phyloP scores from a whole-genome alignment of 805 yeast genomes.

The Ogataea haglerorum region DNA sequence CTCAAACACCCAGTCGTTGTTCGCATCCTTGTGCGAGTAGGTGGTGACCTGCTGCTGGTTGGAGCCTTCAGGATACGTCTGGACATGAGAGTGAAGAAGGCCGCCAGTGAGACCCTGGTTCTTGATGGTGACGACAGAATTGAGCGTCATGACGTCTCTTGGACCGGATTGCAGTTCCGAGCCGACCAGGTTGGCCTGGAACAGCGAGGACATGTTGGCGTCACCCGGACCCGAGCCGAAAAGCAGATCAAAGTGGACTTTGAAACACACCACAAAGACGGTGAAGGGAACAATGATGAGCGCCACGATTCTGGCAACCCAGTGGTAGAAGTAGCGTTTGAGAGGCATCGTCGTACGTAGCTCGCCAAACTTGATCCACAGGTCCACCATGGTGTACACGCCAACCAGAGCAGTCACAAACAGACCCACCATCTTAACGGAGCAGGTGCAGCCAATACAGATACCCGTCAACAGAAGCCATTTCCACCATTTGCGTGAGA shows the following conservation, averaged over 20 bases:
- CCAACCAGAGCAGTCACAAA: slow-evolving; percentile 88
- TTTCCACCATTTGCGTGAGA: slow-evolving; percentile 85
- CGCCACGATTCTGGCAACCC: slow-evolving; percentile 64
- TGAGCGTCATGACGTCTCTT: slow-evolving; percentile 53
- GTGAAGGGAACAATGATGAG: slow-evolving; percentile 60
- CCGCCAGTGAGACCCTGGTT: slow-evolving; percentile 72
- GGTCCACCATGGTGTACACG: slow-evolving; percentile 78
- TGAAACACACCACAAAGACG: slow-evolving; percentile 65
- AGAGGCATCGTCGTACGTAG: slow-evolving; percentile 41
- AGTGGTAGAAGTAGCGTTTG: slow-evolving; percentile 52
- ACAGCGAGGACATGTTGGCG: slow-evolving; percentile 81
- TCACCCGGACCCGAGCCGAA: slow-evolving; percentile 84
- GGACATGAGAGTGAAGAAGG: slow-evolving; percentile 83
- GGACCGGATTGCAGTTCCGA: slow-evolving; percentile 66
- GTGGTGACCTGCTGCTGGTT: slow-evolving; percentile 93
- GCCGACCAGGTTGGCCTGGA: slow-evolving; percentile 81
- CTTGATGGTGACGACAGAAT: slow-evolving; percentile 61
- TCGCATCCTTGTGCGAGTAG: slow-evolving; percentile 82
- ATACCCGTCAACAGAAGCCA: slow-evolving; percentile 87
- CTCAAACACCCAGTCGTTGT: slow-evolving; percentile 78
- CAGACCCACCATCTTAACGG: slow-evolving; percentile 96
- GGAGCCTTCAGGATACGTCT: slow-evolving; percentile 86
- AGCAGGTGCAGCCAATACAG: slow-evolving; percentile 82
- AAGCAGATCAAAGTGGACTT: slow-evolving; percentile 70
- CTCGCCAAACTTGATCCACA: slow-evolving; percentile 89